These are phyloP conservation scores for Annulohypoxylon truncatum DNA, from an alignment of 2,329 filamentous ascomycete genomes.

Conservation along the genomic window DNA sequence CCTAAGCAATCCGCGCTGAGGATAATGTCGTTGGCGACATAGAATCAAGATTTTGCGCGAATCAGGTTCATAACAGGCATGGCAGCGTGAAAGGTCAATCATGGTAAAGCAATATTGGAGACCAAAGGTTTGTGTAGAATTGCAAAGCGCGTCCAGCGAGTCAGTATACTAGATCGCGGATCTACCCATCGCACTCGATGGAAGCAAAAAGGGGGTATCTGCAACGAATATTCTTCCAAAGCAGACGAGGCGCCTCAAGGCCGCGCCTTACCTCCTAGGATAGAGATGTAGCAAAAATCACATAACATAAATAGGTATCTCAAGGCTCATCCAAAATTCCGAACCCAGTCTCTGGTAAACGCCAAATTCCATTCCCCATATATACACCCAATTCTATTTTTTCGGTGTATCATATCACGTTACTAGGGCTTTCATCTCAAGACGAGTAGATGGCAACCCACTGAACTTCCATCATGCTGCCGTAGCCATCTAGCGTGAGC, in stretches of 20 bases:
- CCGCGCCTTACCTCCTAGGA: slow-evolving; percentile 24
- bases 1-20: too few species aligned
- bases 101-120: slow-evolving; percentile 3
- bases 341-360: slow-evolving; percentile 39
- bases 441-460: slow-evolving; percentile 49
- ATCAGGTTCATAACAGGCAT: too few species aligned
- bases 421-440: slow-evolving; percentile 33
- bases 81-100: background rate
- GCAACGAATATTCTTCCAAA: slow-evolving; percentile 8
- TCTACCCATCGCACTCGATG: slow-evolving; percentile 22
- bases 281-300: slow-evolving; percentile 31
- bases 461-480: slow-evolving; percentile 51
- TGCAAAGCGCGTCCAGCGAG: slow-evolving; percentile 11
- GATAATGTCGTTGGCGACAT: too few species aligned
- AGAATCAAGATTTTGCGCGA: too few species aligned
- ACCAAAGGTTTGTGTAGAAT: slow-evolving; percentile 19
- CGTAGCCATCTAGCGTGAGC: slow-evolving; percentile 47
- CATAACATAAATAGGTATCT: slow-evolving; percentile 46
- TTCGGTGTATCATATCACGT: slow-evolving; percentile 29
- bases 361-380: slow-evolving; percentile 35
- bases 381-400: slow-evolving; percentile 38
- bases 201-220: slow-evolving; percentile 26
- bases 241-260: slow-evolving; percentile 15
- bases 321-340: slow-evolving; percentile 35
- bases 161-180: slow-evolving; percentile 18